phyloP scores from a whole-genome alignment of 495 filamentous ascomycete species.

The Pyronema omphalodes region DNA sequence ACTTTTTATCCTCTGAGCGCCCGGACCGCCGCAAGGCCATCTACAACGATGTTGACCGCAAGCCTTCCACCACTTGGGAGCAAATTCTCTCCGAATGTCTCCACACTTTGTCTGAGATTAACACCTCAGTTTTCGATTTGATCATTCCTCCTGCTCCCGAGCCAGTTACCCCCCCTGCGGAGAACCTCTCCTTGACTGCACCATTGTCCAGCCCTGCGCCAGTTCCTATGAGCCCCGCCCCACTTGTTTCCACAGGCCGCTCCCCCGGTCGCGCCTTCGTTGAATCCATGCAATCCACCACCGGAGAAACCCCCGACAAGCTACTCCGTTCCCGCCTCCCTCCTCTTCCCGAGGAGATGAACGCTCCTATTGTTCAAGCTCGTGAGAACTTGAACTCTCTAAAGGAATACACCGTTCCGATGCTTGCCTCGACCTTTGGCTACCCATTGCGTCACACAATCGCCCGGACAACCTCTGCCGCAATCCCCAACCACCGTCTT shows the following conservation, averaged over 20 bases:
- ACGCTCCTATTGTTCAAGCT: not conserved
- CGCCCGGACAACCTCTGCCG: slow-evolving; percentile 15
- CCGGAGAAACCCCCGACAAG: slow-evolving; percentile 1
- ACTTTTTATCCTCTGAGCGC: slow-evolving; percentile 54
- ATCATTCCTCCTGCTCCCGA: not conserved
- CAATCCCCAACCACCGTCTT: slow-evolving; percentile 19
- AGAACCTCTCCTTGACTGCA: not conserved
- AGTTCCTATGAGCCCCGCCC: slow-evolving; percentile 8
- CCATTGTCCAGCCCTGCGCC: slow-evolving; percentile 6
- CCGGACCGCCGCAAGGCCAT: slow-evolving; percentile 58
- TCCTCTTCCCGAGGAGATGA: not conserved
- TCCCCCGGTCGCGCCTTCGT: slow-evolving; percentile 11
- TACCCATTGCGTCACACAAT: slow-evolving; percentile 53
- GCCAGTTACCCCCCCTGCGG: not conserved
- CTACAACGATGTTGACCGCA: slow-evolving; percentile 76
- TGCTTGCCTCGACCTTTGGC: slow-evolving; percentile 42
- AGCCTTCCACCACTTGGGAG: slow-evolving; percentile 57
- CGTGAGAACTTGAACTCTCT: too few species aligned
- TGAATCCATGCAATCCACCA: slow-evolving; percentile 16
- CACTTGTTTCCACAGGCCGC: slow-evolving; percentile 4
- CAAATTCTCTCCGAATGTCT: slow-evolving; percentile 54
- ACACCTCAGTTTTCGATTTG: slow-evolving; percentile 38
- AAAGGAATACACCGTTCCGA: slow-evolving; percentile 9
- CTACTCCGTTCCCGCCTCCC: not conserved
- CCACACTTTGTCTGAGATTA: slow-evolving; percentile 44